Conservation (phyloP, 306 rosid genomes). For the Urtica urens region DNA sequence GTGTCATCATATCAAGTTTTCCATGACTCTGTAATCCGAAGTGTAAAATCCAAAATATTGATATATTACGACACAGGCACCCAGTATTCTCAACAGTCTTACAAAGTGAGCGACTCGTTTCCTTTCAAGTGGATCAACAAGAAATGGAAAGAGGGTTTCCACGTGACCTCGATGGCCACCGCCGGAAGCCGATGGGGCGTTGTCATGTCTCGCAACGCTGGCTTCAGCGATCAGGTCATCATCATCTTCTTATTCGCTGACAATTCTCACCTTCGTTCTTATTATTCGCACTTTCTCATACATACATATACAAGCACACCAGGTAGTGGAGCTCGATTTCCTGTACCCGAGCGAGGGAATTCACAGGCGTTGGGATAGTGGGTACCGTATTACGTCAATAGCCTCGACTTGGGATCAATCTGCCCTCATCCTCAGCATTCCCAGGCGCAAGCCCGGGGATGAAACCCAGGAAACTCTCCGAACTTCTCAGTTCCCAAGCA, state of each 20-base stretch:
- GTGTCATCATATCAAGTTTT: no score
- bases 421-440: constrained; percentile 85
- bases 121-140: constrained; percentile 98
- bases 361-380: constrained; percentile 89
- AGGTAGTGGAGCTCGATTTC: constrained; percentile 98
- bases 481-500: constrained; percentile 83
- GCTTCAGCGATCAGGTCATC: constrained; percentile 82
- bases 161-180: constrained; percentile 95
- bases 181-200: constrained; percentile 97
- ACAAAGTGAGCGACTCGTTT: constrained; percentile 96
- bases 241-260: neutral
- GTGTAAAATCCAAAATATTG: no score
- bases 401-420: constrained; percentile 97
- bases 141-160: constrained; percentile 97
- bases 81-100: constrained; percentile 84
- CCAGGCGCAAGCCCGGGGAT: constrained; percentile 70
- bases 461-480: constrained; percentile 97
- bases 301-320: neutral
- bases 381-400: constrained; percentile 80
- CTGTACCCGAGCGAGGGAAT: constrained; percentile 97
- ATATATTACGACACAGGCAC: constrained; percentile 42
- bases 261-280: neutral
- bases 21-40: no score
- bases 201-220: constrained; percentile 96
- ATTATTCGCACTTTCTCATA: neutral